A percentile compares a stretch with the other conserved stretches of the same genome.
Conservation (phyloP, 2,329 filamentous ascomycete species). For the Ophiostoma piceae region DNA sequence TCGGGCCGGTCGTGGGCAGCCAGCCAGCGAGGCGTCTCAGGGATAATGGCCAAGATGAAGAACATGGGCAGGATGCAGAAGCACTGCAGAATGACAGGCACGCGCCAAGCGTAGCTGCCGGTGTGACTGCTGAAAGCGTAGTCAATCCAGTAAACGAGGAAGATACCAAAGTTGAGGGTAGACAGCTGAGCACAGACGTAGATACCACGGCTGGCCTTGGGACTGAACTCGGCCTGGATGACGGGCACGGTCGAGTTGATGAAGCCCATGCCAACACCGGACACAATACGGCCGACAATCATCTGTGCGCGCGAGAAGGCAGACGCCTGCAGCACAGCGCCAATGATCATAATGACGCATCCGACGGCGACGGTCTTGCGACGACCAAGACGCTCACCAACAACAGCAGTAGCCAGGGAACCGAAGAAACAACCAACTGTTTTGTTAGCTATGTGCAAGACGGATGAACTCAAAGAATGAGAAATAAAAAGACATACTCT, state of each 20-base stretch:
- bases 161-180: slow-evolving; percentile 34
- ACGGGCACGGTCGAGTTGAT: slow-evolving; percentile 31
- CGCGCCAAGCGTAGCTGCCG: slow-evolving; percentile 36
- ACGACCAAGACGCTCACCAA: slow-evolving; percentile 36
- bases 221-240: slow-evolving; percentile 37
- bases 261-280: slow-evolving; percentile 43
- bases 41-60: slow-evolving; percentile 35
- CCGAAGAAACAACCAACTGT: slow-evolving; percentile 54
- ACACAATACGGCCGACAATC: slow-evolving; percentile 36
- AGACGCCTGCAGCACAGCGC: slow-evolving; percentile 35
- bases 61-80: slow-evolving; percentile 38
- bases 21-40: slow-evolving; percentile 45
- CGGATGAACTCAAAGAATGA: slow-evolving; percentile 3
- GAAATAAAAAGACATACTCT: slow-evolving; percentile 29
- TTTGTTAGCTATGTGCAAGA: background rate
- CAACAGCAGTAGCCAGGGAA: slow-evolving; percentile 33
- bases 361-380: slow-evolving; percentile 35
- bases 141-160: slow-evolving; percentile 38
- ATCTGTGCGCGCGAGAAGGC: slow-evolving; percentile 39
- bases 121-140: slow-evolving; percentile 35
- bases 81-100: slow-evolving; percentile 44
- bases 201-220: slow-evolving; percentile 21
- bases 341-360: slow-evolving; percentile 34
- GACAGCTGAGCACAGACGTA: slow-evolving; percentile 29
- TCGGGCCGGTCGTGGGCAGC: slow-evolving; percentile 36